A percentile compares a stretch with the other conserved stretches of the same genome.
Evolutionary conservation across 2,329 filamentous ascomycete genomes (phyloP).

Genomic region (Hirsutella thompsonii): DNA sequence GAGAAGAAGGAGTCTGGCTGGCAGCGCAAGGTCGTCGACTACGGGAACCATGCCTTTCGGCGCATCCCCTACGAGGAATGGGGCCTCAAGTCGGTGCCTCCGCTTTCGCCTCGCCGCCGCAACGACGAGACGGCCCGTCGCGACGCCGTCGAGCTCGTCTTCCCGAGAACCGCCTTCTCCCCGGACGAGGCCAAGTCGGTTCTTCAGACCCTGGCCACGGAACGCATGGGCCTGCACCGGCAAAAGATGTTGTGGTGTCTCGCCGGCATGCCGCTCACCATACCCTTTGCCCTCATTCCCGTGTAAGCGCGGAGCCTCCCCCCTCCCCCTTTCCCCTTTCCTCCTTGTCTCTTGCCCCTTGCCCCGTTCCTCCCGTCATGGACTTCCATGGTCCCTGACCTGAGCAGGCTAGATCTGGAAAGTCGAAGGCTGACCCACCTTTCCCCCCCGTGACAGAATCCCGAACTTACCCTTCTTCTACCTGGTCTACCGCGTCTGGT

Average conservation of each 20-base stretch:
- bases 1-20: conserved; percentile 74
- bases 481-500: conserved; percentile 80
- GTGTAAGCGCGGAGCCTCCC: conserved; percentile 45
- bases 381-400: no score
- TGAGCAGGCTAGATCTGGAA: no score
- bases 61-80: conserved; percentile 95
- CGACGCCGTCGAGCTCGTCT: conserved; percentile 61
- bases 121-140: conserved; percentile 49
- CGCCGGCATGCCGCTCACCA: conserved; percentile 68
- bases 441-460: conserved; percentile 37
- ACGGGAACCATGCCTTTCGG: conserved; percentile 75
- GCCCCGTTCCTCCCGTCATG: no score
- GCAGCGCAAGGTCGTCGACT: conserved; percentile 76
- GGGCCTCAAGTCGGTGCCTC: conserved; percentile 89
- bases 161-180: conserved; percentile 58
- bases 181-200: conserved; percentile 48
- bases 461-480: conserved; percentile 98
- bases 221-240: conserved; percentile 67
- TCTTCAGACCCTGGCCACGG: conserved; percentile 61
- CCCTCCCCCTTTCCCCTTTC: no score
- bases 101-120: conserved; percentile 55
- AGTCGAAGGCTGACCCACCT: neutral
- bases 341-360: no score
- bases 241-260: conserved; percentile 70
- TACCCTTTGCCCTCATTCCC: conserved; percentile 73